Conservation (phyloP, 768 basidiomycete species). For the Leccinum boreale region DNA sequence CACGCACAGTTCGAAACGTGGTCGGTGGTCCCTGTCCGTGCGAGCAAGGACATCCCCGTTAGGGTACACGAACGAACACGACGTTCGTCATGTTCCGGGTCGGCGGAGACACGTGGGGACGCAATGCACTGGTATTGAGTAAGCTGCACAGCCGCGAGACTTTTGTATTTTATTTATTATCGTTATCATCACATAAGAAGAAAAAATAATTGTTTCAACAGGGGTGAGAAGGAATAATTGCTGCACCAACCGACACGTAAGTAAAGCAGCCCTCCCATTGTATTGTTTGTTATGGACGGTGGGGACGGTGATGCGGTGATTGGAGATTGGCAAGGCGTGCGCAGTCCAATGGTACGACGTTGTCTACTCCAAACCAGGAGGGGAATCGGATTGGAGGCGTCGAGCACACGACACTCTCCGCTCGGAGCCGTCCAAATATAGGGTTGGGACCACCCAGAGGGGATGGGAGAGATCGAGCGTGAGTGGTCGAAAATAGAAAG, state of each 20-base stretch:
- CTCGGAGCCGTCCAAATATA: constrained; percentile 2
- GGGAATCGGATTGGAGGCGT: background rate
- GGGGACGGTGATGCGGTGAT: background rate
- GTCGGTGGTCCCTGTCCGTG: background rate
- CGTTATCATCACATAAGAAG: background rate
- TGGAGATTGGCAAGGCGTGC: background rate
- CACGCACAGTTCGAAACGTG: background rate
- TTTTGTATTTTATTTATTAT: background rate
- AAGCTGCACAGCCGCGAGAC: background rate
- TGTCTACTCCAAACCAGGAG: background rate
- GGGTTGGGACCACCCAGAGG: background rate
- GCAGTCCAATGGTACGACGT: background rate
- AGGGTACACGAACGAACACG: background rate
- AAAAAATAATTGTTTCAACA: background rate
- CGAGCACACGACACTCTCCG: constrained; percentile 5
- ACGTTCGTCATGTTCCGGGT: background rate
- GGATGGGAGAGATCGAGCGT: constrained; percentile 6
- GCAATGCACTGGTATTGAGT: background rate
- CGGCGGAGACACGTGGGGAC: background rate
- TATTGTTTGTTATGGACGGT: background rate
- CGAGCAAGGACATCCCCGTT: background rate
- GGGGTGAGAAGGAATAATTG: background rate
- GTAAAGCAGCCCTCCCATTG: background rate
- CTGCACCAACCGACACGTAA: too few relatives aligned
- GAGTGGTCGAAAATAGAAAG: constrained; percentile 12